A percentile compares a stretch with the other conserved stretches of the same genome.
Evolutionary conservation across 805 yeast genomes (phyloP).

Genomic region (Candida coleopterorum): DNA sequence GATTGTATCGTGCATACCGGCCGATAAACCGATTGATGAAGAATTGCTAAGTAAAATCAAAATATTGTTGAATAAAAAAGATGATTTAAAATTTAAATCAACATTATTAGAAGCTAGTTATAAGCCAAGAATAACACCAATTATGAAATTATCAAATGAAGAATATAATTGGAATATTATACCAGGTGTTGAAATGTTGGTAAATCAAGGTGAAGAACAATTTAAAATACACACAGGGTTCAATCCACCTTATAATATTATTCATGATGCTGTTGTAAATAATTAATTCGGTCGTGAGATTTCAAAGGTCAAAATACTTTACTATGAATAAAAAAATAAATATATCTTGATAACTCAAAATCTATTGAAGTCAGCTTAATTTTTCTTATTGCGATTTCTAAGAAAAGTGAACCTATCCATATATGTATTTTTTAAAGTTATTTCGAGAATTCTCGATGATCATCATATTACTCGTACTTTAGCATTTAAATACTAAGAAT

Average conservation of each 20-base stretch:
- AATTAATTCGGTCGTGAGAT: too few species aligned
- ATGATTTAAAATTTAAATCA: constrained; percentile 40
- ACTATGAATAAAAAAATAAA: too few species aligned
- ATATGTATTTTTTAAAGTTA: too few species aligned
- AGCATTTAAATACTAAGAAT: too few species aligned
- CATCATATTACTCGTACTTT: too few species aligned
- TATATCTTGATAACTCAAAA: too few species aligned
- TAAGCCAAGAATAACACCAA: constrained; percentile 81
- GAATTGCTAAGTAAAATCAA: constrained; percentile 46
- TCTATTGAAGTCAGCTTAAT: too few species aligned
- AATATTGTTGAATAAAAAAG: constrained; percentile 36
- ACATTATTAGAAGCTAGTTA: constrained; percentile 88
- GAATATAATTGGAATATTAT: constrained; percentile 72
- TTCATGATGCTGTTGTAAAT: constrained; percentile 54
- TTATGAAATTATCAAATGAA: constrained; percentile 71
- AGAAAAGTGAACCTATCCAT: too few species aligned
- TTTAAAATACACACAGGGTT: constrained; percentile 71
- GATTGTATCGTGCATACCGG: constrained; percentile 80
- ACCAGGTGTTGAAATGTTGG: constrained; percentile 88
- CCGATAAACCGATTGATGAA: constrained; percentile 63
- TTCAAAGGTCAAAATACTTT: too few species aligned
- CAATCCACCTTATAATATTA: constrained; percentile 56
- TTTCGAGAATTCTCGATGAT: too few species aligned
- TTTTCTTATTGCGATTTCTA: too few species aligned
- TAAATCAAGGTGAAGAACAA: constrained; percentile 89